These are phyloP conservation scores for Colletotrichum noveboracense DNA, from an alignment of 2,329 filamentous ascomycete species.

Conservation along the genomic window DNA sequence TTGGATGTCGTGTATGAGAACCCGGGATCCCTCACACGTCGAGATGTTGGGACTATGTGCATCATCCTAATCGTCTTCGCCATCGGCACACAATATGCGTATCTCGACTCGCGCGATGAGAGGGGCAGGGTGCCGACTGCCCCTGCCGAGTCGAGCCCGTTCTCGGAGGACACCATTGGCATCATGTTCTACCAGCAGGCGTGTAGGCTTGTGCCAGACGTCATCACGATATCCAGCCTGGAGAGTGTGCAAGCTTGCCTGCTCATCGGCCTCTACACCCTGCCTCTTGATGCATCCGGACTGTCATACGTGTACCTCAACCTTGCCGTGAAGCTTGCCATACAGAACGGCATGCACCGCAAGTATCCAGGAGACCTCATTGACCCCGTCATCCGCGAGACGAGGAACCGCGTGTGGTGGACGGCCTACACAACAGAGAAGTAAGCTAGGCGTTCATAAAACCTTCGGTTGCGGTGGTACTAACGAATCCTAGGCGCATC, in stretches of 20 bases:
- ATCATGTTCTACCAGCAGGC: conserved; percentile 63
- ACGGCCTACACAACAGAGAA: conserved; percentile 62
- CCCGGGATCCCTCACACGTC: conserved; percentile 38
- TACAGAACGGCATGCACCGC: conserved; percentile 66
- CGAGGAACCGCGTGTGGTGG: conserved; percentile 62
- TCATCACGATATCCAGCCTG: conserved; percentile 60
- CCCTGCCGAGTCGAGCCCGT: conserved; percentile 24
- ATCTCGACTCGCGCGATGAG: conserved; percentile 41
- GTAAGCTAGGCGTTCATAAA: conserved; percentile 31
- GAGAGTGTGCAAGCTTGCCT: conserved; percentile 64
- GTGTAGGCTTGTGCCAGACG: conserved; percentile 58
- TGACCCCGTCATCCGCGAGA: conserved; percentile 53
- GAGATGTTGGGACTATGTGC: conserved; percentile 47
- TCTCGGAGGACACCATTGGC: conserved; percentile 58
- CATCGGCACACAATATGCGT: conserved; percentile 56
- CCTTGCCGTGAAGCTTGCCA: conserved; percentile 60
- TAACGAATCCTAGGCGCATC: conserved; percentile 46
- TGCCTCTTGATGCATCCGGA: conserved; percentile 61
- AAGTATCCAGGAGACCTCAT: conserved; percentile 52
- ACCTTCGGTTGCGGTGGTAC: background rate
- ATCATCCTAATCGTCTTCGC: conserved; percentile 53
- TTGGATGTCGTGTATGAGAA: conserved; percentile 47
- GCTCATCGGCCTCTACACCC: conserved; percentile 58
- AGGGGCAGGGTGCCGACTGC: conserved; percentile 11
- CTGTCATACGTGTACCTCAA: conserved; percentile 63